A percentile compares a stretch with the other conserved stretches of the same genome.
These are phyloP conservation scores for Turnera subulata DNA, from an alignment of 345 rosid species.

Conservation along the genomic window DNA sequence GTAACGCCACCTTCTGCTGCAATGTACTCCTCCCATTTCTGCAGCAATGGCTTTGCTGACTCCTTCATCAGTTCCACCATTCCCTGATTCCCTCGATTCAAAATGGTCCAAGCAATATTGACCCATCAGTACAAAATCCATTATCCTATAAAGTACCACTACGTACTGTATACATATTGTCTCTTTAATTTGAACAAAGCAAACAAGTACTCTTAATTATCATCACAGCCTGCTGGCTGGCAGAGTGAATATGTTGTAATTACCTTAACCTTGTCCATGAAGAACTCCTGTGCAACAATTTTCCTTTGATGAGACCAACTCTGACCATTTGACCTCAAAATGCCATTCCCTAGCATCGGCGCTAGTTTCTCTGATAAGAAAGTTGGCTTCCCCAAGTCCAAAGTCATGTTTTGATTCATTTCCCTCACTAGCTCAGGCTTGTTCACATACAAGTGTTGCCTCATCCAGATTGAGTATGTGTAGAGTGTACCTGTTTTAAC, in stretches of 20 bases:
- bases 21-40: constrained; percentile 15
- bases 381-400: constrained; percentile 67
- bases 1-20: constrained; percentile 1
- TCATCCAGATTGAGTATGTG: constrained; percentile 62
- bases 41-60: constrained; percentile 8
- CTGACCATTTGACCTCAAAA: constrained; percentile 41
- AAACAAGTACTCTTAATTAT: too few species aligned
- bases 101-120: too few species aligned
- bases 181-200: too few species aligned
- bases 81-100: too few species aligned
- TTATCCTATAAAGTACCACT: too few species aligned
- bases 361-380: constrained; percentile 52
- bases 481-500: constrained; percentile 48
- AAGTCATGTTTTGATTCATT: constrained; percentile 50
- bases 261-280: constrained; percentile 26
- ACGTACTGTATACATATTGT: too few species aligned
- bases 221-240: too few species aligned
- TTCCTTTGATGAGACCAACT: constrained; percentile 19
- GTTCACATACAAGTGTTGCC: constrained; percentile 65
- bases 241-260: too few species aligned
- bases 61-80: constrained; percentile 22
- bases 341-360: constrained; percentile 70
- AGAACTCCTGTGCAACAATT: constrained; percentile 21
- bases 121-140: too few species aligned
- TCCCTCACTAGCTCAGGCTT: constrained; percentile 68